phyloP scores from a whole-genome alignment of 805 yeast species.

The Metschnikowia borealis region DNA sequence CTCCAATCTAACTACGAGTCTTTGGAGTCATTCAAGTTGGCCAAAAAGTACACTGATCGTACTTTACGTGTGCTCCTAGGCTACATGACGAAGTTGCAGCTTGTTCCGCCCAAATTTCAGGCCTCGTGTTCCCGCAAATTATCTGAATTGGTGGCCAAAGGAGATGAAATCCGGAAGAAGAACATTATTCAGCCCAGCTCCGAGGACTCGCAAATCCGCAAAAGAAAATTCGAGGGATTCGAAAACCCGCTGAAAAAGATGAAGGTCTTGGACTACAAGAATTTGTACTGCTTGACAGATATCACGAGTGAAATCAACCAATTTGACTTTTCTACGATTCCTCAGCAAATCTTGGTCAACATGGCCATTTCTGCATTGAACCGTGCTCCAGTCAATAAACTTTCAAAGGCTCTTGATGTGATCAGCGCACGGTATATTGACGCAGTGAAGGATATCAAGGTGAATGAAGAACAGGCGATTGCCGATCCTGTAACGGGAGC shows the following conservation, averaged over 20 bases:
- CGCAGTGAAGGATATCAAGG: conserved; percentile 19
- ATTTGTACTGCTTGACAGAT: conserved; percentile 65
- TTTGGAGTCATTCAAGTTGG: conserved; percentile 47
- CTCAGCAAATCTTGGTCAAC: conserved; percentile 57
- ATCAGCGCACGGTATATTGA: conserved; percentile 62
- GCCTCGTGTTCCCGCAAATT: conserved; percentile 26
- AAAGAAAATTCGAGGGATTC: conserved; percentile 42
- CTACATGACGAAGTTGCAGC: conserved; percentile 33
- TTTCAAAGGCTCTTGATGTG: conserved; percentile 66
- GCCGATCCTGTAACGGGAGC: conserved; percentile 9
- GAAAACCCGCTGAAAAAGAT: conserved; percentile 28
- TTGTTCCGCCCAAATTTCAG: conserved; percentile 34
- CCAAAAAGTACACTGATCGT: conserved; percentile 62
- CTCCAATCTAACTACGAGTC: conserved; percentile 47
- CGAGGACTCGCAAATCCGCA: conserved; percentile 30
- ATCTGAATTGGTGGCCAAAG: conserved; percentile 29
- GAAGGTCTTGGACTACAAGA: conserved; percentile 44
- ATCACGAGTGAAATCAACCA: conserved; percentile 55
- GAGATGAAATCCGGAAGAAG: conserved; percentile 40
- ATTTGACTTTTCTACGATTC: conserved; percentile 68
- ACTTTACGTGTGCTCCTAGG: conserved; percentile 43
- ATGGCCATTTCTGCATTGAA: conserved; percentile 67
- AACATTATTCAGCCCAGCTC: conserved; percentile 28
- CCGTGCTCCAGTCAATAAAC: conserved; percentile 46
- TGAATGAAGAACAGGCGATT: background rate